These are phyloP conservation scores for Penicillium capsulatum DNA, from an alignment of 2,329 filamentous ascomycete genomes.

Conservation along the genomic window DNA sequence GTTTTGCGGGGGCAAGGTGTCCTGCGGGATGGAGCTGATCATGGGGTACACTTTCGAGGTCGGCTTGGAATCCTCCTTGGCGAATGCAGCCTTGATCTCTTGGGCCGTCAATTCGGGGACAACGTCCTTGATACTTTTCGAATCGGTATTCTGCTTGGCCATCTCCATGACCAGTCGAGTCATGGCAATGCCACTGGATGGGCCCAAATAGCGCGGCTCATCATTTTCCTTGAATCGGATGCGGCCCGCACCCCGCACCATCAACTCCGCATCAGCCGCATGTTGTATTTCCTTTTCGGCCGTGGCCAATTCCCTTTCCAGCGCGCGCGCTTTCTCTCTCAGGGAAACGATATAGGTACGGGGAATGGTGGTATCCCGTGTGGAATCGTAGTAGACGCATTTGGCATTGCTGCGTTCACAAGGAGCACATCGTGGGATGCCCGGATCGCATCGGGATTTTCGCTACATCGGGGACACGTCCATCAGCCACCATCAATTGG, in stretches of 20 bases:
- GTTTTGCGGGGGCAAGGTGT: conserved; percentile 66
- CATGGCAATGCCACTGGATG: conserved; percentile 93
- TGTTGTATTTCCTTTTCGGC: conserved; percentile 73
- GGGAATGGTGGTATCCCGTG: conserved; percentile 79
- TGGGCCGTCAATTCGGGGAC: conserved; percentile 70
- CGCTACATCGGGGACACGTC: conserved; percentile 54
- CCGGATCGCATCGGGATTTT: conserved; percentile 94
- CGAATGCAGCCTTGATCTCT: conserved; percentile 64
- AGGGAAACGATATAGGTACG: conserved; percentile 89
- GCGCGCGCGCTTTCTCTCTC: conserved; percentile 75
- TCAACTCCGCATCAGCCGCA: conserved; percentile 70
- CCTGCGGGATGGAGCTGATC: conserved; percentile 77
- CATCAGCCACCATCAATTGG: not conserved
- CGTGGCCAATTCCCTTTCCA: conserved; percentile 76
- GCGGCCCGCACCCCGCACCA: conserved; percentile 79
- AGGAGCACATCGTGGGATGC: conserved; percentile 82
- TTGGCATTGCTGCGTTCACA: conserved; percentile 87
- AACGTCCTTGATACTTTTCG: conserved; percentile 85
- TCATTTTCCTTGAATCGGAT: conserved; percentile 81
- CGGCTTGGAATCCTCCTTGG: conserved; percentile 61
- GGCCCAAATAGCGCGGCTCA: conserved; percentile 84
- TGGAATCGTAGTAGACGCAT: conserved; percentile 93
- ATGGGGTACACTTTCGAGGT: conserved; percentile 82
- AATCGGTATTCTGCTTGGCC: conserved; percentile 87
- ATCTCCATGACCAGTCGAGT: conserved; percentile 93